These are phyloP conservation scores for Truncatella angustata DNA, from an alignment of 2,329 filamentous ascomycete species.

Conservation along the genomic window DNA sequence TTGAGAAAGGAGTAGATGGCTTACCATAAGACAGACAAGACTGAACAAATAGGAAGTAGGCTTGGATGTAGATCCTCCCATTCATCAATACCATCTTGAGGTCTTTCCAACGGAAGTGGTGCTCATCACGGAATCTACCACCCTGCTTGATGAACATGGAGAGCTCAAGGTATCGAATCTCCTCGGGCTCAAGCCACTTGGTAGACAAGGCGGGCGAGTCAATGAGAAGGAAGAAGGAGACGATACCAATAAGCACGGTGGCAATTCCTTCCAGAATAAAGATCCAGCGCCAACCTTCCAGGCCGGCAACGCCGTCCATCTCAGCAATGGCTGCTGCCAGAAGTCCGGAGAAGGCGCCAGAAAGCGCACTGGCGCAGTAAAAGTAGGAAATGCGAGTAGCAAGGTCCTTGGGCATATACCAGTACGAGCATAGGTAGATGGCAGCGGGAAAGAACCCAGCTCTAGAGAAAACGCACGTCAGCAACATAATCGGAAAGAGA, in stretches of 20 bases:
- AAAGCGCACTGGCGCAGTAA: constrained; percentile 53
- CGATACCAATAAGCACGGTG: constrained; percentile 56
- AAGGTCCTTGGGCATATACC: constrained; percentile 29
- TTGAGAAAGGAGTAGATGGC: too few relatives aligned
- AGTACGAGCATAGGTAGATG: constrained; percentile 25
- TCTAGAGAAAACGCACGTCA: neutral
- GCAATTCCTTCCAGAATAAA: constrained; percentile 48
- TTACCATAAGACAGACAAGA: constrained; percentile 22
- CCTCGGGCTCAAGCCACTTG: constrained; percentile 34
- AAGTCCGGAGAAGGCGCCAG: constrained; percentile 61
- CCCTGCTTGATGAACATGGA: constrained; percentile 16
- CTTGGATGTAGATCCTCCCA: constrained; percentile 14
- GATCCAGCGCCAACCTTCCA: constrained; percentile 42
- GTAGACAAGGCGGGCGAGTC: constrained; percentile 21
- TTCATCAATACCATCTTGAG: constrained; percentile 13
- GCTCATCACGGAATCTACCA: constrained; percentile 13
- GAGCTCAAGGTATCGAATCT: constrained; percentile 35
- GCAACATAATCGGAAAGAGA: too few relatives aligned
- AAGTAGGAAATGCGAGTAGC: constrained; percentile 25
- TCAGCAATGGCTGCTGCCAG: constrained; percentile 29
- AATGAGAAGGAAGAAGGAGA: constrained; percentile 45
- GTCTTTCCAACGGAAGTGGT: constrained; percentile 7
- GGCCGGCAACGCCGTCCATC: constrained; percentile 51
- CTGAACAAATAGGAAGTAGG: constrained; percentile 25
- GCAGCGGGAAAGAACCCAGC: constrained; percentile 30